Evolutionary conservation across 345 rosid species (phyloP).

Genomic region (Citrus sp.): DNA sequence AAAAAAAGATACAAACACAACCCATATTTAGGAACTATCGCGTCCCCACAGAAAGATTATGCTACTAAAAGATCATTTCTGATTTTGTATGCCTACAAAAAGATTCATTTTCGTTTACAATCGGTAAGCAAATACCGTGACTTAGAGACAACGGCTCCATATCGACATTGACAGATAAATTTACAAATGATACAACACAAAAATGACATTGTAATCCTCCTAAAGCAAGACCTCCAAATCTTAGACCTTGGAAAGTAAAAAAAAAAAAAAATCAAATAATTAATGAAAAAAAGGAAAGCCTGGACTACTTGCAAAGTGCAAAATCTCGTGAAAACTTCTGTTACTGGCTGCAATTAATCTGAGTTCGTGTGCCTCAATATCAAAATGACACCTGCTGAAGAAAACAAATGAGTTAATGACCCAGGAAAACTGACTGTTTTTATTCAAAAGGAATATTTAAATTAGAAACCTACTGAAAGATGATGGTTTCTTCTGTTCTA

Average conservation of each 20-base stretch:
- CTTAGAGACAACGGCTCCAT: neutral
- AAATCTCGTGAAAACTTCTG: neutral
- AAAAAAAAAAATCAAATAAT: neutral
- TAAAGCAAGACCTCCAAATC: neutral
- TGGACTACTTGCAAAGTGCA: neutral
- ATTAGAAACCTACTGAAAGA: constrained; percentile 1
- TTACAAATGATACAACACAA: neutral
- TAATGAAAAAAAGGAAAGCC: neutral
- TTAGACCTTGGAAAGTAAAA: neutral
- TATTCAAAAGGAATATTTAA: neutral
- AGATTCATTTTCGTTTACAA: neutral
- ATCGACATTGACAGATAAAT: neutral
- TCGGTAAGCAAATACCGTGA: neutral
- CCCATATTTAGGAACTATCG: neutral
- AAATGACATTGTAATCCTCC: neutral
- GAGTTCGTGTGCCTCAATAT: neutral
- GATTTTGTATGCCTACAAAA: neutral
- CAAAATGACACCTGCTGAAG: constrained; percentile 2
- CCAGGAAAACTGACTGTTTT: neutral
- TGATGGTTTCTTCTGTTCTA: neutral
- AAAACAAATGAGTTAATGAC: neutral
- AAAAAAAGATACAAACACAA: neutral
- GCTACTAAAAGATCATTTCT: neutral
- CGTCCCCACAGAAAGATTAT: neutral
- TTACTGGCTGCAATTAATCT: neutral